A percentile compares a stretch with the other conserved stretches of the same genome.
phyloP scores from a whole-genome alignment of 176 grass and related monocot species.

The Rhynchospora breviuscula region DNA sequence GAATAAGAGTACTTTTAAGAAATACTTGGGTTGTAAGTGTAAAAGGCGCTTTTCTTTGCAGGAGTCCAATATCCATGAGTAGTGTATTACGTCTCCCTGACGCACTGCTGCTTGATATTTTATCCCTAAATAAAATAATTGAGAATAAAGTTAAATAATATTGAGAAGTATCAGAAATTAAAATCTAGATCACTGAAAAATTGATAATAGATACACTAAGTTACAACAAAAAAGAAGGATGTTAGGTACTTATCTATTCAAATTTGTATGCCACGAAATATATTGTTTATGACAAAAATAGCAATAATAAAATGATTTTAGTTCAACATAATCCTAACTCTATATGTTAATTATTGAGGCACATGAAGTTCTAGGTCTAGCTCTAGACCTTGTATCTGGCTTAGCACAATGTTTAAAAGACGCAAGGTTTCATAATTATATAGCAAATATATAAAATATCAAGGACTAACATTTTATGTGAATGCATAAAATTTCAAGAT shows the following conservation, averaged over 20 bases:
- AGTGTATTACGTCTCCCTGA: slow-evolving; percentile 80
- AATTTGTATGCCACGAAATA: not conserved
- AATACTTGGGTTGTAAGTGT: slow-evolving; percentile 72
- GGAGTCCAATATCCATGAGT: slow-evolving; percentile 86
- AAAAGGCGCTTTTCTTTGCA: slow-evolving; percentile 71
- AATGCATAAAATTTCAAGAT: not conserved
- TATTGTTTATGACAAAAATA: not conserved
- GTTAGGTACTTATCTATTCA: not conserved
- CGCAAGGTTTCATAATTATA: not conserved
- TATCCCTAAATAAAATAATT: slow-evolving; percentile 47
- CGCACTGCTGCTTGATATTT: slow-evolving; percentile 70
- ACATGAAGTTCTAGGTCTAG: not conserved
- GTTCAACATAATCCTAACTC: not conserved
- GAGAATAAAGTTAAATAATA: not conserved
- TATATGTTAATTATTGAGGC: not conserved
- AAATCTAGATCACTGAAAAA: not conserved
- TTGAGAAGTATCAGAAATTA: not conserved
- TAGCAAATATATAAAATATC: not conserved
- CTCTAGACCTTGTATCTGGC: not conserved
- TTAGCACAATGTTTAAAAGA: not conserved
- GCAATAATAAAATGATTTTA: not conserved
- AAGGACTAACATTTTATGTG: not conserved
- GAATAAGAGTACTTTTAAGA: slow-evolving; percentile 13
- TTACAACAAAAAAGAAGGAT: slow-evolving; percentile 14
- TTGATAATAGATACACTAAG: slow-evolving; percentile 26